phyloP scores from a whole-genome alignment of 495 filamentous ascomycete species.

The Apodospora peruviana region DNA sequence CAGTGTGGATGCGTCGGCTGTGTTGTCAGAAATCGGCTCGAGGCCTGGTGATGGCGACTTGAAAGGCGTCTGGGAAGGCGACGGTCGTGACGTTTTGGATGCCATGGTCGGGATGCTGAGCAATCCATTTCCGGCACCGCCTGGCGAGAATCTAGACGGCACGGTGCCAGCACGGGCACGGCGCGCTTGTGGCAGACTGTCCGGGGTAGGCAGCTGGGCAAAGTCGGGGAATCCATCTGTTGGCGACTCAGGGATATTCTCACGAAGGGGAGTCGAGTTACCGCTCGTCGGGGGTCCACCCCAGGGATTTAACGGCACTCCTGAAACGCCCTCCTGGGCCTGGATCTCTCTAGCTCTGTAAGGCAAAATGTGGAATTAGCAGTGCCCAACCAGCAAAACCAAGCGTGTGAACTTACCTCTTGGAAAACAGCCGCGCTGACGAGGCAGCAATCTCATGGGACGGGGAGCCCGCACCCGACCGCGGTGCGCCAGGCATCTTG shows the following conservation, averaged over 20 bases:
- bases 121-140: slow-evolving; percentile 51
- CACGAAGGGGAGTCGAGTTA: slow-evolving; percentile 89
- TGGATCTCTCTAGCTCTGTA: slow-evolving; percentile 89
- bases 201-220: slow-evolving; percentile 56
- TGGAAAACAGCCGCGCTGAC: slow-evolving; percentile 73
- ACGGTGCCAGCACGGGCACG: slow-evolving; percentile 92
- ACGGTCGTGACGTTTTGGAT: slow-evolving; percentile 79
- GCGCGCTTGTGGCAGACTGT: slow-evolving; percentile 50
- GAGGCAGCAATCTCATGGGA: slow-evolving; percentile 80
- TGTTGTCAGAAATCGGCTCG: slow-evolving; percentile 49
- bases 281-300: slow-evolving; percentile 86
- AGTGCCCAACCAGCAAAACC: background rate
- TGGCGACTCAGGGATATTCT: slow-evolving; percentile 96
- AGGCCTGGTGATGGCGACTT: slow-evolving; percentile 67
- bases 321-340: slow-evolving; percentile 77
- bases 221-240: slow-evolving; percentile 94
- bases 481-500: slow-evolving; percentile 66
- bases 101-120: slow-evolving; percentile 60
- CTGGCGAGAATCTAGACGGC: slow-evolving; percentile 84
- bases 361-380: slow-evolving; percentile 9
- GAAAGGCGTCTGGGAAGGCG: slow-evolving; percentile 88
- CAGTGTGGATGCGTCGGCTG: slow-evolving; percentile 60
- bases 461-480: slow-evolving; percentile 92
- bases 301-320: slow-evolving; percentile 78
- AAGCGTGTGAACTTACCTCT: slow-evolving; percentile 62